Conservation (phyloP, 805 yeast species). For the Ogataea glucozyma region DNA sequence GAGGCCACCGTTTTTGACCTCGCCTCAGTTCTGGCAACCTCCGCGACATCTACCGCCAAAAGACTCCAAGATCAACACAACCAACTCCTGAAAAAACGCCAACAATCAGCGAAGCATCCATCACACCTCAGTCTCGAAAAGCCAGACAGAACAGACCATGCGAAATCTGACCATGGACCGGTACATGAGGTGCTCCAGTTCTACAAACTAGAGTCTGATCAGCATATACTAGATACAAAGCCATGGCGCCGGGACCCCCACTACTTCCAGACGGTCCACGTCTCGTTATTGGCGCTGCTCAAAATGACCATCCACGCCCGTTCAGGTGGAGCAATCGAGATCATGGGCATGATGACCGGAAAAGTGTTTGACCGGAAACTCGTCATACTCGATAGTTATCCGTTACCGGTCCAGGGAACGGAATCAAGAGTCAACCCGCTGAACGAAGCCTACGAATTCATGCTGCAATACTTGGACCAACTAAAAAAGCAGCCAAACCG, state of each 20-base stretch:
- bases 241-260: conserved; percentile 62
- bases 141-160: too few species aligned
- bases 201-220: conserved; percentile 19
- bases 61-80: too few species aligned
- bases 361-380: conserved; percentile 56
- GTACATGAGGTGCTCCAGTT: conserved; percentile 10
- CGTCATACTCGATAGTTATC: conserved; percentile 77
- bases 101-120: too few species aligned
- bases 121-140: too few species aligned
- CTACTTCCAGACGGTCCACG: conserved; percentile 60
- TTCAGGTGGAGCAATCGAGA: conserved; percentile 82
- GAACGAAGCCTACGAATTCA: conserved; percentile 90
- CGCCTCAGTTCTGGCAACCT: too few species aligned
- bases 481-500: conserved; percentile 47
- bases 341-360: conserved; percentile 95
- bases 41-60: too few species aligned
- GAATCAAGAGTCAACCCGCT: conserved; percentile 95
- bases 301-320: conserved; percentile 82
- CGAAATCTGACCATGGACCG: too few species aligned
- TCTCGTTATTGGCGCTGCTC: conserved; percentile 69
- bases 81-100: too few species aligned
- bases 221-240: conserved; percentile 25
- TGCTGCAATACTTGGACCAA: conserved; percentile 77
- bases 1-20: too few species aligned
- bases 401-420: conserved; percentile 93